A percentile compares a stretch with the other conserved stretches of the same genome.
These are phyloP conservation scores for Russula olivacea DNA, from an alignment of 768 basidiomycete genomes.

Conservation along the genomic window DNA sequence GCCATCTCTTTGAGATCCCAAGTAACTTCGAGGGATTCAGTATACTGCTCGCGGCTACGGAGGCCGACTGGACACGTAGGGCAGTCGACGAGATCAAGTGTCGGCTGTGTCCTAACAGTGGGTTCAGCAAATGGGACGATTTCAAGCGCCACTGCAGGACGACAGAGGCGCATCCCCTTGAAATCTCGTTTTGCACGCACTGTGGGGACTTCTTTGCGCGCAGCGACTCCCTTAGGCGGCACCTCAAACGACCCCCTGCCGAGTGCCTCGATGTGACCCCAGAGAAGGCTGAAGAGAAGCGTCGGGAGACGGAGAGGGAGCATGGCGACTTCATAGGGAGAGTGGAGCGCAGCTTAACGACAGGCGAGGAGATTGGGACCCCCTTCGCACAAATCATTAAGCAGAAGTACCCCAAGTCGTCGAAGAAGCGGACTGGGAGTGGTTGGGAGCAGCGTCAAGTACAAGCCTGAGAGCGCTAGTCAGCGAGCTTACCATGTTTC, in stretches of 20 bases:
- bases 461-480: too few species aligned
- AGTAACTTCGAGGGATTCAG: not conserved
- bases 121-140: not conserved
- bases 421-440: not conserved
- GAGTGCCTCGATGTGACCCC: not conserved
- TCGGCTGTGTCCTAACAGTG: not conserved
- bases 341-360: not conserved
- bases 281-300: not conserved
- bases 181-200: not conserved
- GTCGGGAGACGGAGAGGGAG: not conserved
- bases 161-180: not conserved
- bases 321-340: not conserved
- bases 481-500: too few species aligned
- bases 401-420: not conserved
- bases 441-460: not conserved
- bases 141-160: constrained; percentile 2
- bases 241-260: not conserved
- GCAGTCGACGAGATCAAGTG: not conserved
- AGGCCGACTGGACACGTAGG: not conserved
- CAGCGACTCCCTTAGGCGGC: not conserved
- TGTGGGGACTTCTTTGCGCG: constrained; percentile 9
- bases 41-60: not conserved
- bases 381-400: not conserved
- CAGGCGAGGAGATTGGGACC: not conserved
- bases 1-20: not conserved